These are phyloP conservation scores for Boletellus sp. DNA, from an alignment of 768 basidiomycete genomes.

Conservation along the genomic window DNA sequence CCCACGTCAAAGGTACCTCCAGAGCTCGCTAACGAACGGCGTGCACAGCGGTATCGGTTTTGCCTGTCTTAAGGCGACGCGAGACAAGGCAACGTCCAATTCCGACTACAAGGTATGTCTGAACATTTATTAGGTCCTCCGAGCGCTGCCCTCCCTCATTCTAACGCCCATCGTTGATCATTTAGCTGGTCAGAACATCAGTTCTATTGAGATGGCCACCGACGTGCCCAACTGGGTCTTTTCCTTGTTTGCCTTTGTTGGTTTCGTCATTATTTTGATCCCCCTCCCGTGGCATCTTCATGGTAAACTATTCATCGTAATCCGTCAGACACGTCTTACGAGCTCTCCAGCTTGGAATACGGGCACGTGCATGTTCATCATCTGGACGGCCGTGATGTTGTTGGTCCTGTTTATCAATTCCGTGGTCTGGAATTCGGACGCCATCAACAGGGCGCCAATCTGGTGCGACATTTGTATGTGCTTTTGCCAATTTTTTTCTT, in stretches of 20 bases:
- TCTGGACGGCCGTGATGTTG: constrained; percentile 40
- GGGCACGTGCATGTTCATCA: constrained; percentile 44
- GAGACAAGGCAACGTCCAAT: constrained; percentile 29
- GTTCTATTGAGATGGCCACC: constrained; percentile 29
- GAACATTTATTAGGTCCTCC: constrained; percentile 24
- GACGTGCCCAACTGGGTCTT: constrained; percentile 35
- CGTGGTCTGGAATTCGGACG: constrained; percentile 46
- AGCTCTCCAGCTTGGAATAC: constrained; percentile 37
- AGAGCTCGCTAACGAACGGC: too few species aligned
- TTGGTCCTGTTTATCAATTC: constrained; percentile 41
- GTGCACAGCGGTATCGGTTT: too few species aligned
- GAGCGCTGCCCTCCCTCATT: background rate
- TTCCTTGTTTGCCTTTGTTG: constrained; percentile 49
- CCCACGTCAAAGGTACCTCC: too few species aligned
- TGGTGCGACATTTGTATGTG: constrained; percentile 66
- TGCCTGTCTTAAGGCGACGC: too few species aligned
- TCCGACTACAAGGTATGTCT: constrained; percentile 21
- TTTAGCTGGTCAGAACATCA: background rate
- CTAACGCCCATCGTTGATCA: constrained; percentile 2
- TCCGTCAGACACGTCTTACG: background rate
- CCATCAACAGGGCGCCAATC: constrained; percentile 39
- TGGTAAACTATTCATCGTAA: constrained; percentile 6
- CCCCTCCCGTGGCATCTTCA: constrained; percentile 64
- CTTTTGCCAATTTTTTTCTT: background rate
- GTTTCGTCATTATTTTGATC: constrained; percentile 53